These are phyloP conservation scores for Medicago lupulina DNA, from an alignment of 306 rosid genomes.

Conservation along the genomic window DNA sequence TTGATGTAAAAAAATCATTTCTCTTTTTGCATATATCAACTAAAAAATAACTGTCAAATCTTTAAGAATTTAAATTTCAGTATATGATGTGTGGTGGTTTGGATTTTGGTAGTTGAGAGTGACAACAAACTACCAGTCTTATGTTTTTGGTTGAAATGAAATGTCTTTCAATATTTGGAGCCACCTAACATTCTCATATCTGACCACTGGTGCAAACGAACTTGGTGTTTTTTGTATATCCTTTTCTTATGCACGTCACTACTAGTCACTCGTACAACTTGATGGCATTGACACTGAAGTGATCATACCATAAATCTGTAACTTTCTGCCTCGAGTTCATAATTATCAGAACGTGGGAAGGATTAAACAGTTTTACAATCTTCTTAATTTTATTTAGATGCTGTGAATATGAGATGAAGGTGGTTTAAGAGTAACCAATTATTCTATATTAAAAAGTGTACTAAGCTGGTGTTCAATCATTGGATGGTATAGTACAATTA, in stretches of 20 bases:
- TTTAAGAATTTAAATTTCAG: neutral
- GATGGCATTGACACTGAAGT: neutral
- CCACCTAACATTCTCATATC: constrained; percentile 33
- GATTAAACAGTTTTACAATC: neutral
- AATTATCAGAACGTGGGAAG: neutral
- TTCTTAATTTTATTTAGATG: neutral
- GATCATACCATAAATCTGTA: constrained; percentile 1
- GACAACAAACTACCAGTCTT: constrained; percentile 38
- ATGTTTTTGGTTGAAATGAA: neutral
- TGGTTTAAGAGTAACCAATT: neutral
- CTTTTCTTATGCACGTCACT: neutral
- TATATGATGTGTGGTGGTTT: neutral
- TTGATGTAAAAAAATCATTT: too few species aligned
- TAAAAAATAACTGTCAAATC: neutral
- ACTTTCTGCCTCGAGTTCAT: neutral
- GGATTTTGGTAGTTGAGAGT: constrained; percentile 6
- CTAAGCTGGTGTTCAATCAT: neutral
- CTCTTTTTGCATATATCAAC: neutral
- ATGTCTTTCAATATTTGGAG: neutral
- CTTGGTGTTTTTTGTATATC: neutral
- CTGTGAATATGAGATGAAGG: neutral
- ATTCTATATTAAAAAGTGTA: neutral
- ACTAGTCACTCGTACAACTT: neutral
- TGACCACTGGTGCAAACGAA: neutral
- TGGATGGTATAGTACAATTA: too few species aligned